Evolutionary conservation across 768 basidiomycete species (phyloP).

Genomic region (Hygrophorus pudorinus): DNA sequence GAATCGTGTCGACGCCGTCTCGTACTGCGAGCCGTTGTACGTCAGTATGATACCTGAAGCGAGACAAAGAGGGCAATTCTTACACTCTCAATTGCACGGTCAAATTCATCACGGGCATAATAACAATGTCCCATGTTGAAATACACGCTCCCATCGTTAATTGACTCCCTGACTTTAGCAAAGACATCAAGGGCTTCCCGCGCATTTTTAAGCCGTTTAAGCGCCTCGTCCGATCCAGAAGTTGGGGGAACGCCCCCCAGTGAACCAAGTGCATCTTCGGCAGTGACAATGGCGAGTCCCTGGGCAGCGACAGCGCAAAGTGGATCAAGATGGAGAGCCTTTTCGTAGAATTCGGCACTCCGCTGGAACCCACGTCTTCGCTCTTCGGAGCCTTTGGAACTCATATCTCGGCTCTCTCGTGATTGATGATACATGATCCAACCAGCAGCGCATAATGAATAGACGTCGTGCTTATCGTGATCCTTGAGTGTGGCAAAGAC

Average conservation of each 20-base stretch:
- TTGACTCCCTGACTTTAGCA: constrained; percentile 80
- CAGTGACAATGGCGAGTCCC: constrained; percentile 88
- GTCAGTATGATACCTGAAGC: neutral
- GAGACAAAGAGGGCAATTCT: constrained; percentile 19
- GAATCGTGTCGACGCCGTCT: constrained; percentile 77
- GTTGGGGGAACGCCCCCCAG: constrained; percentile 42
- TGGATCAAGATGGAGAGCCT: constrained; percentile 77
- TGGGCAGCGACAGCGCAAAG: constrained; percentile 89
- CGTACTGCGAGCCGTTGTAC: constrained; percentile 49
- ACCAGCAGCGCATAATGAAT: constrained; percentile 83
- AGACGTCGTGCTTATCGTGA: constrained; percentile 79
- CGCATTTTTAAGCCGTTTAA: constrained; percentile 59
- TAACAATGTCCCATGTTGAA: constrained; percentile 97
- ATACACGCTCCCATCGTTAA: constrained; percentile 78
- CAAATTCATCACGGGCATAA: constrained; percentile 87
- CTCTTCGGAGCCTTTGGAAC: constrained; percentile 50
- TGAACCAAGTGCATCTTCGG: constrained; percentile 80
- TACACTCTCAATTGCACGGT: constrained; percentile 93
- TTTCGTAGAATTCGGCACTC: constrained; percentile 87
- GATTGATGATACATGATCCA: constrained; percentile 81
- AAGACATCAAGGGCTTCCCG: constrained; percentile 86
- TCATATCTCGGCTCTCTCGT: constrained; percentile 69
- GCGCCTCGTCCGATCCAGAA: constrained; percentile 48
- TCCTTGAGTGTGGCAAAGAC: constrained; percentile 84
- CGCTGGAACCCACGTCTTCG: constrained; percentile 70